Base-by-base conservation (phyloP, 2,329 filamentous ascomycete species). In the Fusarium redolens region DNA sequence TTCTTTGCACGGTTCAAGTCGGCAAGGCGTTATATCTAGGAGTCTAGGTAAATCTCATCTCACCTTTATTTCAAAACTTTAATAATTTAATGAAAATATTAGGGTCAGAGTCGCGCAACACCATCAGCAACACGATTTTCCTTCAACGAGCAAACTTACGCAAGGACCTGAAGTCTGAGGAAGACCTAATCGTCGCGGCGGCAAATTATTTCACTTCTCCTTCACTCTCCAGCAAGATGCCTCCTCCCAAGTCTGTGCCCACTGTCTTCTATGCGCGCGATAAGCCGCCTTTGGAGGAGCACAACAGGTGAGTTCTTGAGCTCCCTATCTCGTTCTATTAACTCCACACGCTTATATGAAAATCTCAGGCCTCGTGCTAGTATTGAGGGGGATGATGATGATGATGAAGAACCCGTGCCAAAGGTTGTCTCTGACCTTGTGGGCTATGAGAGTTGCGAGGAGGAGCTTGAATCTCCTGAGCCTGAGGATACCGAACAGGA, bases 191-290 rank as follows among this genome's bases (percentile, higher is more conserved):
- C 22, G 22, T 18, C 8, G 5, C 18, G 9, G 11, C 12, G 5
- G 10, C 37, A 30, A n/a, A 8, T 48, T 3, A 28, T 30, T 25
- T 61, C 12, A 17, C 10, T 13, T 33, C 35, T 30, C 15, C 22
- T 37, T 37, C 25, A 14, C 18, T 50, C 33, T 17, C 10, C 44
- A 38, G 7, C 15, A 48, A 55, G 14, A 79, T 77, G 76, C n/a
- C 77, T n/a, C 12, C 44, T 43, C 2, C 44, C 31, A 43, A 47
- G n/a, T 45, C 45, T 13, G 17, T 25, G 1, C 22, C 56, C 3
- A 75, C 76, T 22, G 68, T 78, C 7, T 76, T 79, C 61, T 61
- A 72, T 31, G 75, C 72, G 58, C 74, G 72, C 55, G 63, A 78
- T 43, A 71, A 66, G 18, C 38, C 61, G 3, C 44, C 56, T 13